phyloP scores from a whole-genome alignment of 2,329 filamentous ascomycete species.

The Aspergillus neotritici region DNA sequence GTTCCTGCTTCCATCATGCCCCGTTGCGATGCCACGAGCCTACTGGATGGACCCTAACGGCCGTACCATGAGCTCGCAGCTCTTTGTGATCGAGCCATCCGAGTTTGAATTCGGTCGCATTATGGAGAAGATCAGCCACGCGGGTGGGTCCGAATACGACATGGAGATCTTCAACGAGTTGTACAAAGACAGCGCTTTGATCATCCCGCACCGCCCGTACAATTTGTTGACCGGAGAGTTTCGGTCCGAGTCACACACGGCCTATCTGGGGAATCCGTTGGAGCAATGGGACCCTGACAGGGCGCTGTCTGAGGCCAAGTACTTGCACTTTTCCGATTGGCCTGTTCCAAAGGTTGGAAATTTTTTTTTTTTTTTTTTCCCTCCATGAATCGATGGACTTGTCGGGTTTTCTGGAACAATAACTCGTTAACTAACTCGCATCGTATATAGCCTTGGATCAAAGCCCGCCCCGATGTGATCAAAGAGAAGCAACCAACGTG shows the following conservation, averaged over 20 bases:
- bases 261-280: constrained; percentile 45
- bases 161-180: constrained; percentile 62
- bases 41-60: constrained; percentile 58
- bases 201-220: constrained; percentile 57
- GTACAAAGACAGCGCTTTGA: constrained; percentile 49
- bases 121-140: constrained; percentile 28
- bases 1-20: constrained; percentile 54
- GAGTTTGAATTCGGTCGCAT: constrained; percentile 42
- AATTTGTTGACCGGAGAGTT: constrained; percentile 56
- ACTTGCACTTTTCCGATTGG: constrained; percentile 63
- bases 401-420: too few species aligned
- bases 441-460: too few species aligned
- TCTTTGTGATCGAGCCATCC: constrained; percentile 56
- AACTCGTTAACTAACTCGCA: too few species aligned
- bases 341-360: constrained; percentile 37
- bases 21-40: constrained; percentile 61
- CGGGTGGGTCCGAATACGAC: constrained; percentile 44
- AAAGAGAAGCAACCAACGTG: too few species aligned
- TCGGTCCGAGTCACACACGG: constrained; percentile 41
- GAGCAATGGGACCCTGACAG: constrained; percentile 52
- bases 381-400: too few species aligned
- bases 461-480: too few species aligned
- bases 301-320: constrained; percentile 52
- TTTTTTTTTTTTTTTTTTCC: too few species aligned
- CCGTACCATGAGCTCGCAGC: constrained; percentile 49